Evolutionary conservation across 371 early-diverging fungal species (phyloP), one percentile per base, ranked within the genome.

Genomic region (Mucor lusitanicus): DNA sequence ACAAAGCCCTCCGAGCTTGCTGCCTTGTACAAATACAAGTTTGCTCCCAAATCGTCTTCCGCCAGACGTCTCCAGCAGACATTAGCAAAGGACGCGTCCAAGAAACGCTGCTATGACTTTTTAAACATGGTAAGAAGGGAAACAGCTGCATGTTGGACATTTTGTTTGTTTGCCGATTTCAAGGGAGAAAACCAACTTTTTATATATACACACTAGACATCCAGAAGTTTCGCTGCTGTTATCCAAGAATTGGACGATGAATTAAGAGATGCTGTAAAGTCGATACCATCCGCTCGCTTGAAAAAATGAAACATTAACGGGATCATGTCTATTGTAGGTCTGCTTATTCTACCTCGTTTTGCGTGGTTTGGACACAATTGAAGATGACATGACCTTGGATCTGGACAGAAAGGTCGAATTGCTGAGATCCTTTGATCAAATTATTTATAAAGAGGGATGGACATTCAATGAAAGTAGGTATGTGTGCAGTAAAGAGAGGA

Each of bases 351-450:
- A 99, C 78, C 87, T 95, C 37, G 87, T 96, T 42, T 86, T 99
- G 65, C 91, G 99, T 55, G 99, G 95, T 9, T 86, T 98, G 65
- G 99, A 99, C 77, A 99, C 99, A 1, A 87, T 99, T 64, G 99
- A 99, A 83, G 99, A 99, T 81, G 99, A 99, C 72, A 97, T 99
- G 97, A 90, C 95, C 32, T 81, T 98, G 40, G 80, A 83, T 23
- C 76, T 91, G 42, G 87, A 90, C 7, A 86, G 78, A 73, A 98
- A 98, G 77, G 72, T 90, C 32, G 82, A 85, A 19, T 69, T 96
- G 30, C 79, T 98, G 72, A 78, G 88, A 61, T 78, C 81, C 6
- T 97, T 98, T 82, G 91, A 97, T 71, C 84, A 92, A 64, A 74
- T 87, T 44, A 89, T 94, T 54, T 90, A 88, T 65, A 79, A 92